phyloP scores from a whole-genome alignment of 148 eudicot genomes.

The Pouteria glomerata region DNA sequence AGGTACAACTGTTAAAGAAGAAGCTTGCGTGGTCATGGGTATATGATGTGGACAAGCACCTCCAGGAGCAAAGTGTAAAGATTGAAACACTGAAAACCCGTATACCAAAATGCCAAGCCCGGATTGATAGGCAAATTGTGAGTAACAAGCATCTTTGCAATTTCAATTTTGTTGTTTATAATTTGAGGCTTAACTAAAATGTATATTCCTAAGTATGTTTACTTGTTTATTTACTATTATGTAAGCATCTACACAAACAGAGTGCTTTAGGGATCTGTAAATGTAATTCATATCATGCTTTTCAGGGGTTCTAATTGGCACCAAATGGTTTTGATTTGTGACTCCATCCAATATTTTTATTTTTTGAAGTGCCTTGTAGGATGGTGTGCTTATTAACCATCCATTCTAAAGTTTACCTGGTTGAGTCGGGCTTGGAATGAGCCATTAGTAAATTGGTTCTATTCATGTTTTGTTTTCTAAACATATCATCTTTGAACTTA shows the following conservation, averaged over 20 bases:
- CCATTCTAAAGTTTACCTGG: background rate
- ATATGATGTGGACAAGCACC: conserved; percentile 57
- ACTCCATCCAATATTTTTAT: background rate
- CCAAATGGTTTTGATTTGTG: background rate
- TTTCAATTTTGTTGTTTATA: background rate
- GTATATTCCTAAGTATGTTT: background rate
- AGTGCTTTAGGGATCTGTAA: background rate
- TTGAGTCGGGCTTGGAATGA: background rate
- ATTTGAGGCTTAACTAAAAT: background rate
- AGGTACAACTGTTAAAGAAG: conserved; percentile 54
- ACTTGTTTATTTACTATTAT: background rate
- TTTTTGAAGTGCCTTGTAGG: background rate
- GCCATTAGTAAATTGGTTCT: background rate
- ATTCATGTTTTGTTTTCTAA: background rate
- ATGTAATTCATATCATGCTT: background rate
- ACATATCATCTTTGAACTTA: background rate
- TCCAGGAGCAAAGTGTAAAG: conserved; percentile 36
- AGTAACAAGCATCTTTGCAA: conserved; percentile 19
- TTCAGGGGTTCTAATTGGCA: background rate
- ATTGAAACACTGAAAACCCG: conserved; percentile 53
- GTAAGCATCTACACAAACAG: background rate
- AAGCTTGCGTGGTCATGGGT: conserved; percentile 96
- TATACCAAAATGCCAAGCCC: conserved; percentile 51
- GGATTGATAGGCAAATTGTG: conserved; percentile 55
- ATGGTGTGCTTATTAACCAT: background rate